Evolutionary conservation across 495 filamentous ascomycete species (phyloP).

Genomic region (Penicillium verhagenii): DNA sequence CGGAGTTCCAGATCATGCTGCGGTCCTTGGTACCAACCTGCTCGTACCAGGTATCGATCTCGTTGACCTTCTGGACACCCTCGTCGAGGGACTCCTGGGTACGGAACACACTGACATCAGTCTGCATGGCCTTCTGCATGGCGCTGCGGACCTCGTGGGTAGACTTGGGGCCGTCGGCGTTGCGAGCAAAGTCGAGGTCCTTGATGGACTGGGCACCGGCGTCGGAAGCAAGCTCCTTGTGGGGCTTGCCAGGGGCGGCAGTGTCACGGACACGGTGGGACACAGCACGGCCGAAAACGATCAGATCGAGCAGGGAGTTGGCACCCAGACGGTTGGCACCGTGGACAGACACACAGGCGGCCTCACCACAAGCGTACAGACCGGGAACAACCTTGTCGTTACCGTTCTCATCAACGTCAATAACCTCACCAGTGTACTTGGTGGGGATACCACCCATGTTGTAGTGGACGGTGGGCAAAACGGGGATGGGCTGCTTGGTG

Average conservation of each 20-base stretch:
- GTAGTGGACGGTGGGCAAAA: conserved; percentile 97
- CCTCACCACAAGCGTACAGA: conserved; percentile 94
- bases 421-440: conserved; percentile 92
- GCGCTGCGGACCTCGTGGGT: conserved; percentile 83
- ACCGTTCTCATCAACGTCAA: conserved; percentile 77
- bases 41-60: conserved; percentile 75
- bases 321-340: conserved; percentile 96
- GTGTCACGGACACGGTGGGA: conserved; percentile 94
- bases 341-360: conserved; percentile 95
- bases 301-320: conserved; percentile 95
- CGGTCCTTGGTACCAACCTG: conserved; percentile 93
- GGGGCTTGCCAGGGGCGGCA: conserved; percentile 73
- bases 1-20: conserved; percentile 99
- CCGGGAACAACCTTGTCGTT: conserved; percentile 92
- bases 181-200: conserved; percentile 83
- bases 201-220: conserved; percentile 83
- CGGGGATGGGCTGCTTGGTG: conserved; percentile 92
- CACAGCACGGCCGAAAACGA: conserved; percentile 95
- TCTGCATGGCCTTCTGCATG: conserved; percentile 99
- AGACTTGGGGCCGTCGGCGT: conserved; percentile 75
- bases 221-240: conserved; percentile 73
- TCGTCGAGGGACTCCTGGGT: conserved; percentile 87
- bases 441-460: conserved; percentile 99
- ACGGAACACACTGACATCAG: conserved; percentile 94
- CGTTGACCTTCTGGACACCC: conserved; percentile 75